Base-by-base conservation (phyloP, 2,329 filamentous ascomycete genomes). In the Chaetomium strumarium region DNA sequence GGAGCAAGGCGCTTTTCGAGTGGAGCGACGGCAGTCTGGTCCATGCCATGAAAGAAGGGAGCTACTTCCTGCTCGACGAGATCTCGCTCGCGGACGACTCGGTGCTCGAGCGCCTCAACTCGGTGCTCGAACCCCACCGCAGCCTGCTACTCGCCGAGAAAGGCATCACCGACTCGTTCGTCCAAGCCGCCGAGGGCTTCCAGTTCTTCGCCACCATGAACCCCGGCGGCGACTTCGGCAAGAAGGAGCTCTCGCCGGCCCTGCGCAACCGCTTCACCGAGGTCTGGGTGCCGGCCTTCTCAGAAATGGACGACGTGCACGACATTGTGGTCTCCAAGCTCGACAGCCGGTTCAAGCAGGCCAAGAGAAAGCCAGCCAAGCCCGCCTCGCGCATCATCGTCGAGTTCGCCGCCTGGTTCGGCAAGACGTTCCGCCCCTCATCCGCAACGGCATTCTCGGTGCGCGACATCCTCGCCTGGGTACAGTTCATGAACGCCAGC, bases 181-280 rank as follows among this genome's bases (percentile, higher is more conserved):
- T 99, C 24, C 79, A 80, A 33, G 93, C 87, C 6, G 70, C 77
- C 11, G 76, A 86, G 38, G 88, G 86, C 0, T 99, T 97, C 69
- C 91, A 99, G 64, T 96, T 99, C 69, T 81, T 99, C 55, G 92
- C 93, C 3, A 99, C 93, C 0, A 99, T 99, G 93, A 99, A 99
- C 61, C 93, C 93, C 9, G 95, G 95, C 46, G 93, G 95, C 42
- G 93, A 99, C 66, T 99, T 97, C 67, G 93, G 93, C 59, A 99
- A 99, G 72, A 90, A 92, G 61, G 93, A 99, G 68, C 78, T 99
- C 12, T 99, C 93, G 1, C 93, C 93, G 3, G 95, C 93, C 13
- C 74, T 99, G 55, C 81, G 93, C 42, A 99, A 99, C 67, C 88
- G 93, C 55, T 96, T 99, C 67, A 99, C 93, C 0, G 93, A 99